Conservation (phyloP, 257 asterid genomes). For the Haberlea rhodopensis region DNA sequence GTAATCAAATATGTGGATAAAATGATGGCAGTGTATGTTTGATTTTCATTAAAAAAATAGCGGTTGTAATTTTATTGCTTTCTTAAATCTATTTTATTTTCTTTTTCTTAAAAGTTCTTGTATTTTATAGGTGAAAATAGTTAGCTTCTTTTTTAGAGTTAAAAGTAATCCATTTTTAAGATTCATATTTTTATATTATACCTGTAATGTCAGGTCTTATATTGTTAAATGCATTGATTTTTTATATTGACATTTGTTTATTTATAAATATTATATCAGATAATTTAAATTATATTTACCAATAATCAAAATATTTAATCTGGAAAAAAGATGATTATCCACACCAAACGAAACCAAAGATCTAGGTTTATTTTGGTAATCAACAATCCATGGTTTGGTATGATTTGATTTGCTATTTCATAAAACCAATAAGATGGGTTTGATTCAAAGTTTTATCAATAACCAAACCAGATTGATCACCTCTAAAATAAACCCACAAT, state of each 20-base stretch:
- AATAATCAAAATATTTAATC: neutral
- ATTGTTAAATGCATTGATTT: neutral
- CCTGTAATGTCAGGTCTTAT: neutral
- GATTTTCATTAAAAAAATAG: neutral
- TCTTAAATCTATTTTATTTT: neutral
- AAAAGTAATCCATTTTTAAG: neutral
- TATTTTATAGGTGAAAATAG: neutral
- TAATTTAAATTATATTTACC: neutral
- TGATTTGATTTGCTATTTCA: neutral
- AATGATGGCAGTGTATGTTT: neutral
- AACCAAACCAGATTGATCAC: no score
- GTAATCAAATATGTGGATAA: neutral
- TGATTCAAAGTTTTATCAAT: neutral
- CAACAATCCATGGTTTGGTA: no score
- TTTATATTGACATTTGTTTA: neutral
- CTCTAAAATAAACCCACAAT: neutral
- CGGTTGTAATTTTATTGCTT: neutral
- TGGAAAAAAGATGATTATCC: neutral
- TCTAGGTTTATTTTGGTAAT: neutral
- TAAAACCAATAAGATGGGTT: no score
- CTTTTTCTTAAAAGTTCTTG: neutral
- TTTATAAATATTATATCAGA: no score
- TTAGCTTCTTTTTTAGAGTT: neutral
- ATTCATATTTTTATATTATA: no score
- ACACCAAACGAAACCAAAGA: neutral